Evolutionary conservation across 352 stramenopile species (phyloP), one percentile per base, ranked within the genome.

Genomic region (Phytophthora boehmeriae): DNA sequence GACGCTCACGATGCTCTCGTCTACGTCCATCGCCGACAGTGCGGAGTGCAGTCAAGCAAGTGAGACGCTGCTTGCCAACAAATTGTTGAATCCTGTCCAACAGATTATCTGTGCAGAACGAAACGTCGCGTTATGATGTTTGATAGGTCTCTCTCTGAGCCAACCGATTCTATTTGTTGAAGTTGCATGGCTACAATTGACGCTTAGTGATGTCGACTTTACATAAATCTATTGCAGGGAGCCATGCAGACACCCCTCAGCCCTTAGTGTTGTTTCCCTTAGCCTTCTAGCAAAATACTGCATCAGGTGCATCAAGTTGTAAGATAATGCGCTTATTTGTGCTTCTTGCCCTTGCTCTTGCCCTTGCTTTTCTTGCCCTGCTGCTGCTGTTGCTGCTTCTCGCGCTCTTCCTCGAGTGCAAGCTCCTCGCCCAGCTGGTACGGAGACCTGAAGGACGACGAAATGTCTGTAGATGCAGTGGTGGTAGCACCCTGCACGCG

Each of bases 341-440:
- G 50, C 64, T 80, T 80, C 60, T 68, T 80, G 27, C 65, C n/a
- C 45, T 35, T 80, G 81, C 38, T 80, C 58, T 28, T 76, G 56
- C 50, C 25, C 25, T 30, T 75, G 27, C 63, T 41, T 50, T 76
- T 75, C 25, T 79, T 80, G 27, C 65, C 45, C 38, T 80, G 80
- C 38, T 80, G 55, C 32, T 76, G 56, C 50, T 69, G 50, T 34
- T 71, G 51, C 36, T 71, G 54, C 47, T 81, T 77, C 58, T 79
- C 78, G 17, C 76, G 64, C 53, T 94, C 85, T 61, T 94, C 85
- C 71, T 93, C 78, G 6, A 59, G 63, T 25, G 83, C 81, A 19
- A 94, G 68, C 53, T 95, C 83, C 55, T 94, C 83, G n/a, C 79
- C 85, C 41, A 93, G 58, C 52, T 94, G 80, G 46, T 84, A 71